Evolutionary conservation across 2,329 filamentous ascomycete genomes (phyloP).

Genomic region (Verticillium nubilum): DNA sequence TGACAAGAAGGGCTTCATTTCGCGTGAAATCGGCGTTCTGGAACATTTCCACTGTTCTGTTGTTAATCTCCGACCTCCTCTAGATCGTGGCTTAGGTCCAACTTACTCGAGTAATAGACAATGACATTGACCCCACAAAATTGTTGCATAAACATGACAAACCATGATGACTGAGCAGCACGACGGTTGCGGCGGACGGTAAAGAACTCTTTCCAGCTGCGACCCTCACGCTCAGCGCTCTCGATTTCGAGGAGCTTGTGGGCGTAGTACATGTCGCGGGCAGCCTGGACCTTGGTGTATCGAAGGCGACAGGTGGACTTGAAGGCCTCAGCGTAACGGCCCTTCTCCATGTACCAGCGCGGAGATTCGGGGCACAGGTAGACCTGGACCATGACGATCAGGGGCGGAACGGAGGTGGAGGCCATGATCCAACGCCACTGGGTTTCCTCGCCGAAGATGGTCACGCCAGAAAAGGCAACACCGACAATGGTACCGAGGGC

Average conservation of each 20-base stretch:
- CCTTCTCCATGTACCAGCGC: conserved; percentile 48
- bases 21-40: conserved; percentile 31
- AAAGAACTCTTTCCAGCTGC: conserved; percentile 30
- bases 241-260: conserved; percentile 30
- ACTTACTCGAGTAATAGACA: conserved; percentile 46
- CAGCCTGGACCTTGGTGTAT: conserved; percentile 40
- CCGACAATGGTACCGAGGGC: conserved; percentile 31
- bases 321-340: conserved; percentile 37
- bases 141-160: conserved; percentile 31
- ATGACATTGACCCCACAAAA: conserved; percentile 46
- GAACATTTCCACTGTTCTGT: conserved; percentile 21
- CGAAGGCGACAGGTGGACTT: conserved; percentile 38
- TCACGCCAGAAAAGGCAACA: conserved; percentile 21
- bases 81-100: too few species aligned
- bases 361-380: conserved; percentile 50
- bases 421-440: conserved; percentile 36
- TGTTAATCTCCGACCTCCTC: neutral
- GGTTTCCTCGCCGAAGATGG: conserved; percentile 25
- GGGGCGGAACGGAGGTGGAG: conserved; percentile 46
- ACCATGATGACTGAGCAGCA: conserved; percentile 29
- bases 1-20: conserved; percentile 42
- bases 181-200: conserved; percentile 28
- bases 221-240: conserved; percentile 18
- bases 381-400: conserved; percentile 45
- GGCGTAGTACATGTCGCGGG: conserved; percentile 46